These are phyloP conservation scores for Talaromyces trachyspermus DNA, from an alignment of 495 filamentous ascomycete species.

Conservation along the genomic window DNA sequence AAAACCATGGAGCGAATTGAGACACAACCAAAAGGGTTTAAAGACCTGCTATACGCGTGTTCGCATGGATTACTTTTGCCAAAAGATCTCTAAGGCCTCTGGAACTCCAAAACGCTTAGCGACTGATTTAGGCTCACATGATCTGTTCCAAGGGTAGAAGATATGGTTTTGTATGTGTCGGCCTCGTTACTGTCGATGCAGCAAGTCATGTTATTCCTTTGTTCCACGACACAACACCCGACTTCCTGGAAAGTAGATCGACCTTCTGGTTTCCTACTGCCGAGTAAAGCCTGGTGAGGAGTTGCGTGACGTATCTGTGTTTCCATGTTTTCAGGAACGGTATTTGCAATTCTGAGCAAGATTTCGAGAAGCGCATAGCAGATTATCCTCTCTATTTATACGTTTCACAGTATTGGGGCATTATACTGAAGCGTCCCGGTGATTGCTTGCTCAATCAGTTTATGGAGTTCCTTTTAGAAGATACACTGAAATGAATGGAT, in stretches of 20 bases:
- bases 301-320: constrained; percentile 15
- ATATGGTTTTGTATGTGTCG: constrained; percentile 36
- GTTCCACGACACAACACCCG: constrained; percentile 43
- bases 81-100: constrained; percentile 8
- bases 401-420: constrained; percentile 34
- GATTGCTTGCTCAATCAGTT: neutral
- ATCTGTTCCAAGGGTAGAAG: constrained; percentile 27
- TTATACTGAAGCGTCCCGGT: neutral
- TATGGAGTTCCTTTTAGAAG: neutral
- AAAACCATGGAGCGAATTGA: constrained; percentile 11
- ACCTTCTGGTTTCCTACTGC: constrained; percentile 5
- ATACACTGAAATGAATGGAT: neutral
- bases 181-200: constrained; percentile 37
- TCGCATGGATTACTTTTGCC: constrained; percentile 14
- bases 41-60: constrained; percentile 7
- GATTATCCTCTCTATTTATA: constrained; percentile 32
- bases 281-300: constrained; percentile 4
- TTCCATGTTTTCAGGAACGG: constrained; percentile 13
- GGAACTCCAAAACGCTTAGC: constrained; percentile 21
- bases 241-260: constrained; percentile 22
- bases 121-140: constrained; percentile 21
- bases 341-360: constrained; percentile 6
- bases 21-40: constrained; percentile 3
- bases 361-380: neutral
- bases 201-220: constrained; percentile 35